Conservation (phyloP, 139 green algal genomes). For the Coelastrella sp. region DNA sequence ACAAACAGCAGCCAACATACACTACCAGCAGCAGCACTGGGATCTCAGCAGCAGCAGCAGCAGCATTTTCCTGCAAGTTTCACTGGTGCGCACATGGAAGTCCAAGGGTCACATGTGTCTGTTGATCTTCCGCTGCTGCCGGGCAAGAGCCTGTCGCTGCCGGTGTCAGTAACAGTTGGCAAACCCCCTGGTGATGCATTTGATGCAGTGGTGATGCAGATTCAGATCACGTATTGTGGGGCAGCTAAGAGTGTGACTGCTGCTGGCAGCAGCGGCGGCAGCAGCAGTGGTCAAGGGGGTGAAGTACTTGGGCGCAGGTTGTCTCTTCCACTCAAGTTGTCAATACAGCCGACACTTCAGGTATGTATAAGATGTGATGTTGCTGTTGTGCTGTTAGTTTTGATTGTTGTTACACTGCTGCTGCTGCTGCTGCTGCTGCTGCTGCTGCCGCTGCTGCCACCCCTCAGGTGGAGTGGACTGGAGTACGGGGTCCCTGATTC, state of each 20-base stretch:
- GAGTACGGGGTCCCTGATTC: background rate
- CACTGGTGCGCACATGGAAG: slow-evolving; percentile 31
- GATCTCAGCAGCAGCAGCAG: slow-evolving; percentile 11
- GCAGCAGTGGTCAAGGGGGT: background rate
- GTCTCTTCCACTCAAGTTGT: slow-evolving; percentile 1
- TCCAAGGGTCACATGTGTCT: background rate
- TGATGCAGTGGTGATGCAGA: slow-evolving; percentile 14
- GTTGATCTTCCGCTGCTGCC: slow-evolving; percentile 32
- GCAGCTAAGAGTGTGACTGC: background rate
- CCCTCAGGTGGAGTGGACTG: too few species aligned
- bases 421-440: background rate
- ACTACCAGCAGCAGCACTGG: background rate
- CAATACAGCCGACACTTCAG: slow-evolving; percentile 38
- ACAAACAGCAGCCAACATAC: too few species aligned
- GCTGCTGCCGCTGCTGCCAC: background rate
- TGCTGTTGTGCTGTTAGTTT: too few species aligned
- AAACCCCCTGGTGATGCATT: slow-evolving; percentile 22
- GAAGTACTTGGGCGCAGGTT: background rate
- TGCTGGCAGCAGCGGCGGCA: slow-evolving; percentile 3
- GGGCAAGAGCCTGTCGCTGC: slow-evolving; percentile 11
- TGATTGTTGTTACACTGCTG: background rate
- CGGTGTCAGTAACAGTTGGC: slow-evolving; percentile 22
- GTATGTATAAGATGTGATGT: background rate
- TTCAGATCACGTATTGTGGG: slow-evolving; percentile 14
- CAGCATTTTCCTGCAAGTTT: slow-evolving; percentile 28